Base-by-base conservation (phyloP, 2,329 filamentous ascomycete genomes). In the Colletotrichum graminicola region DNA sequence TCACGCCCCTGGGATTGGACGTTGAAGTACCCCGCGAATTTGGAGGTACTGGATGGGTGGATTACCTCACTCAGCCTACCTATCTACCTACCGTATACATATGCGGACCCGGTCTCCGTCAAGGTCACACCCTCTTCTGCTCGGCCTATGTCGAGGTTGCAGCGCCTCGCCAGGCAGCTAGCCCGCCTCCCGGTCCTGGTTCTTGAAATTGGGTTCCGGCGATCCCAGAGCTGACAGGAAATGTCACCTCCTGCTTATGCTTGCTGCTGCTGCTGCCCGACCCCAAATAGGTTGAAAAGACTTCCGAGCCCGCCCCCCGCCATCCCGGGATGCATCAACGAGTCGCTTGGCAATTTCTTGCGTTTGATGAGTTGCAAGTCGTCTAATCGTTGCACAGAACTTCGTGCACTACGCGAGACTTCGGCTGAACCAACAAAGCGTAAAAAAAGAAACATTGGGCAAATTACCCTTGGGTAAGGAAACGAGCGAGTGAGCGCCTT, bases 21-120 rank as follows among this genome's bases (percentile, higher is more conserved):
- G 54, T 55, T 47, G 49, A 41, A 14, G 57, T 67, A 62, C 64
- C 57, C 64, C 64, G 47, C 64, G 64, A 62, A 55, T 36, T 55
- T 23, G 8, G 7, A 12, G 18, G 21, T 41, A 43, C 41, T 43
- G 18, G 18, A n/a, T 45, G 52, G 51, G 23, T 21, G 32, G 52
- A 62, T 61, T 68, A 55, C 66, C 66, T 64, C 61, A 63, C 11
- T 29, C n/a, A 4, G 26, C 21, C 52, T 41, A 41, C 14, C 39
- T 41, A 5, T n/a, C n/a, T n/a, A n/a, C 21, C 52, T 41, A 41
- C 14, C 39, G n/a, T 41, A 5, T 41, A 43, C 18, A 21, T 8
- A 29, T 51, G 49, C 49, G 23, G 23, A 18, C 45, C 45, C 49
- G 47, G 47, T 51, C 49, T 52, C 14, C 55, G 34, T 57, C n/a